Evolutionary conservation across 768 basidiomycete genomes (phyloP), one percentile per base, ranked within the genome.

Genomic region (Mycena filopes): DNA sequence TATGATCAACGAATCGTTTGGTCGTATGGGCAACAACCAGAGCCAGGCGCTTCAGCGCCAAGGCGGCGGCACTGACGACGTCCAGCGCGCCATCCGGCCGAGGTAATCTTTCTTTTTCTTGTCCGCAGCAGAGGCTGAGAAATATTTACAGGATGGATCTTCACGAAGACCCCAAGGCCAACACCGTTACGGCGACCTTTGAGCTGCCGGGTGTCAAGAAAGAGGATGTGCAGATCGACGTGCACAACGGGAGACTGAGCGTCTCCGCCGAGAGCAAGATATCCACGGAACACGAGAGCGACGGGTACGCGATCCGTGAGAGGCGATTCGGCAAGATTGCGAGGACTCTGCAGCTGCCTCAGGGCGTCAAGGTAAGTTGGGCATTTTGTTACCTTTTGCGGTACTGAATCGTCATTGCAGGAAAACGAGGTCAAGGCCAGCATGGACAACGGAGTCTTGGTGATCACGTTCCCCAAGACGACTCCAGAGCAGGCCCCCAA

Each of bases 371-470:
- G 31, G 31, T 33, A 33, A 33, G 31, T n/a, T n/a, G n/a, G 66
- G 78, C 78, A 57, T n/a, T n/a, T n/a, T n/a, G 13, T 16, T 8
- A 48, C 21, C 46, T 29, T 29, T 23, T 40, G 2, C 18, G 50
- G 38, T 29, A 33, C 71, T 74, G 29, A 54, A n/a, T n/a, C n/a
- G n/a, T 23, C 43, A 31, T 38, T 63, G n/a, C 28, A 74, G 75
- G 73, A 77, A 12, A 73, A 73, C 0, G 74, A 79, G 3, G 75
- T 81, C 46, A 77, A 81, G 41, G 87, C 86, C 0, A 72, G 77
- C 49, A 79, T 87, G 81, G 84, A 85, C 15, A 72, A 84, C 50
- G 86, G 86, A 7, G 61, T 86, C 20, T 71, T 88, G 72, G 84
- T 76, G 10, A 75, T 87, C 33, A 83, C 82, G 1, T 87, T 86